Evolutionary conservation across 2,329 filamentous ascomycete species (phyloP).

Genomic region (Fusarium algeriense): DNA sequence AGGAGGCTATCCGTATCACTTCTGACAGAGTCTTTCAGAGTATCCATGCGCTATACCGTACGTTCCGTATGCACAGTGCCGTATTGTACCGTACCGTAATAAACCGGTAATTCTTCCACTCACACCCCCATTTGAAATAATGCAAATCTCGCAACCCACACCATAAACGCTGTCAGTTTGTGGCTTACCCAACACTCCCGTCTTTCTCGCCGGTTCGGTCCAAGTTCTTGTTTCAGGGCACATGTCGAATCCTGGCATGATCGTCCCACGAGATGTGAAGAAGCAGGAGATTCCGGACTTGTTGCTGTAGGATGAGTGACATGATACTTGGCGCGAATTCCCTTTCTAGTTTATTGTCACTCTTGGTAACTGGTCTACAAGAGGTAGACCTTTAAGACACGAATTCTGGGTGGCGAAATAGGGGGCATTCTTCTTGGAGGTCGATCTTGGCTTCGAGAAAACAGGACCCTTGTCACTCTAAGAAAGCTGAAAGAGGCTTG

Average conservation of each 20-base stretch:
- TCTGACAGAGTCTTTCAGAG: neutral
- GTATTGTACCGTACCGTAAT: constrained; percentile 1
- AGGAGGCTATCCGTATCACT: constrained; percentile 4
- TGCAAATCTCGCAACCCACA: constrained; percentile 33
- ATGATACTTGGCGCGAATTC: neutral
- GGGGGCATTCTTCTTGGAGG: constrained; percentile 12
- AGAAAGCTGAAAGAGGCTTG: constrained; percentile 20
- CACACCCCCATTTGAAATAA: constrained; percentile 15
- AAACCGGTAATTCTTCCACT: constrained; percentile 2
- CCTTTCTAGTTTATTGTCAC: neutral
- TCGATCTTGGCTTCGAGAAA: constrained; percentile 14
- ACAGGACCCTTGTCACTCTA: constrained; percentile 10
- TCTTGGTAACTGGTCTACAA: neutral
- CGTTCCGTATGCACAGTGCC: neutral
- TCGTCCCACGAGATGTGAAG: constrained; percentile 22
- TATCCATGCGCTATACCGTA: neutral
- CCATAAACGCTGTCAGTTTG: neutral
- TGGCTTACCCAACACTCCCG: neutral
- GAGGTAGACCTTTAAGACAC: constrained; percentile 14
- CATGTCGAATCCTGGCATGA: constrained; percentile 27
- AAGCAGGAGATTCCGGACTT: neutral
- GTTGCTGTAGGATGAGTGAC: neutral
- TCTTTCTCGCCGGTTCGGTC: neutral
- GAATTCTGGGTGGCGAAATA: constrained; percentile 12
- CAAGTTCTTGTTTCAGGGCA: neutral